phyloP scores from a whole-genome alignment of 2,329 filamentous ascomycete species.

The Cercospora janseana region DNA sequence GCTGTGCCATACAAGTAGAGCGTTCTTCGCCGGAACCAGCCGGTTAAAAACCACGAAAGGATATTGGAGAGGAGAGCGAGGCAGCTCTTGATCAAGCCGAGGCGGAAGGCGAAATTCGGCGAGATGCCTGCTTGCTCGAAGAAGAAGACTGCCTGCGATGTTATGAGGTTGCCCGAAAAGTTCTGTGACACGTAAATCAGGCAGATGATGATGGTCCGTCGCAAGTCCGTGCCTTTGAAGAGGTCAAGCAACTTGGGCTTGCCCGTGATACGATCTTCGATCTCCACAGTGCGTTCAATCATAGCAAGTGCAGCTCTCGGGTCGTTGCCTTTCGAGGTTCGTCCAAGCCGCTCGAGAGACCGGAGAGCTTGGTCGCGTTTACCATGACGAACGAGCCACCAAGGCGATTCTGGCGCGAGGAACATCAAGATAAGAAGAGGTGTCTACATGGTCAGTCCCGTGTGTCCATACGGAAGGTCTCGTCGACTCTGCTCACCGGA shows the following conservation, averaged over 20 bases:
- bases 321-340: slow-evolving; percentile 22
- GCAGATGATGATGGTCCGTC: slow-evolving; percentile 40
- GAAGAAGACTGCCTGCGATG: slow-evolving; percentile 54
- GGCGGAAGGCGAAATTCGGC: slow-evolving; percentile 37
- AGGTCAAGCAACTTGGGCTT: slow-evolving; percentile 38
- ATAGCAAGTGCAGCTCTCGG: slow-evolving; percentile 25
- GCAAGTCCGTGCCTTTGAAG: slow-evolving; percentile 38
- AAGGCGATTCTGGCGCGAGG: slow-evolving; percentile 38
- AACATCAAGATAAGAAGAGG: slow-evolving; percentile 29
- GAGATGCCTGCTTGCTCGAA: slow-evolving; percentile 43
- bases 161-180: slow-evolving; percentile 58
- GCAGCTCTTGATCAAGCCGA: slow-evolving; percentile 35
- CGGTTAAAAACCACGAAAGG: slow-evolving; percentile 35
- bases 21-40: slow-evolving; percentile 40
- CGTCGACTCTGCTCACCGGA: too few species aligned
- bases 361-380: slow-evolving; percentile 38
- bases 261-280: slow-evolving; percentile 32
- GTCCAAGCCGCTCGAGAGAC: slow-evolving; percentile 34
- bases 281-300: slow-evolving; percentile 29
- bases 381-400: slow-evolving; percentile 43
- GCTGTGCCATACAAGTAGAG: slow-evolving; percentile 38
- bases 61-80: slow-evolving; percentile 26
- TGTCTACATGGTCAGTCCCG: too few species aligned
- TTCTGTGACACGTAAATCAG: slow-evolving; percentile 53
- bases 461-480: too few species aligned